Percentiles rank a stretch among this genome's conserved stretches.
phyloP scores from a whole-genome alignment of 768 basidiomycete species.

The Kwoniella heveanensis region DNA sequence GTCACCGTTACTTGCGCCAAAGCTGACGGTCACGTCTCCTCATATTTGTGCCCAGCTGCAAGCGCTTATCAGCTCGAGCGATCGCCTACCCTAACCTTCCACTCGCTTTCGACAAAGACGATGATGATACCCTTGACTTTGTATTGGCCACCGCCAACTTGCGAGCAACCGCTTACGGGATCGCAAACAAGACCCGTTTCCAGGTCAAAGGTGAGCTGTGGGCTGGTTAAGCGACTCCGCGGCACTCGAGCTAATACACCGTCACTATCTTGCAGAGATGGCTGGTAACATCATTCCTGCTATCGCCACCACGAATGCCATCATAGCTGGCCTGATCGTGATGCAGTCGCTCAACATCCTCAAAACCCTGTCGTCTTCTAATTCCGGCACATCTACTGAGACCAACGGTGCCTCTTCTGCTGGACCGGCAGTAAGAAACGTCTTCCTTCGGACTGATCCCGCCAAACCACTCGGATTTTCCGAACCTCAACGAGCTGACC shows the following conservation, averaged over 20 bases:
- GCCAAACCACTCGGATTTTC: constrained; percentile 74
- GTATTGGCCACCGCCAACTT: constrained; percentile 94
- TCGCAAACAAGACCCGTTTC: constrained; percentile 87
- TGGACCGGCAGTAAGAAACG: constrained; percentile 53
- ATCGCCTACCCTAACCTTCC: constrained; percentile 59
- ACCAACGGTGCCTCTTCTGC: constrained; percentile 7
- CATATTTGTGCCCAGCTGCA: constrained; percentile 63
- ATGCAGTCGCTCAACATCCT: constrained; percentile 82
- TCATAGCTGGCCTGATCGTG: constrained; percentile 92
- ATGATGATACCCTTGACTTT: constrained; percentile 94
- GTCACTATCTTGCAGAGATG: constrained; percentile 68
- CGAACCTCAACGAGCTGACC: constrained; percentile 69
- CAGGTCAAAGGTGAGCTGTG: constrained; percentile 79
- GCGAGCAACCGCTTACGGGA: constrained; percentile 85
- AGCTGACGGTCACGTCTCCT: constrained; percentile 1
- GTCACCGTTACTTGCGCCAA: not conserved
- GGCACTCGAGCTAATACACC: not conserved
- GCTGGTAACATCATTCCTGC: constrained; percentile 99
- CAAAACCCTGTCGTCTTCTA: constrained; percentile 56
- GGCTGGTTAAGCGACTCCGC: not conserved
- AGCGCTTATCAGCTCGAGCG: constrained; percentile 70
- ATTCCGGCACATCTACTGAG: constrained; percentile 1
- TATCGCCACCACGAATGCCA: constrained; percentile 97
- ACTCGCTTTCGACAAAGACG: constrained; percentile 92
- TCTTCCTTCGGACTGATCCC: constrained; percentile 77